phyloP scores from a whole-genome alignment of 176 grass and related monocot genomes.

The Eleusine indica region DNA sequence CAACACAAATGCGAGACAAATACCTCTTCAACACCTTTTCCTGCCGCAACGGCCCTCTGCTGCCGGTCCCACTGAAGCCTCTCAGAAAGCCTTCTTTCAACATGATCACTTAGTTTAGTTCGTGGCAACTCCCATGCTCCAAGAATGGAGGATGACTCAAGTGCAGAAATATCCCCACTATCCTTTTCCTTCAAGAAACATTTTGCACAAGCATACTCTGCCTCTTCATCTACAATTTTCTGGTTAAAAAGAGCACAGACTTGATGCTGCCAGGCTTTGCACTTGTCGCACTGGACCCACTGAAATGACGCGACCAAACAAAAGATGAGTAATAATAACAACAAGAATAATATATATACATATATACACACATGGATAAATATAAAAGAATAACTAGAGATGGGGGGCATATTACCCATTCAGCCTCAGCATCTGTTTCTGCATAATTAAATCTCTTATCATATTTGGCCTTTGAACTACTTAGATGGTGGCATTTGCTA shows the following conservation, averaged over 20 bases:
- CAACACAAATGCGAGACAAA: constrained; percentile 25
- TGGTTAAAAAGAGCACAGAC: constrained; percentile 95
- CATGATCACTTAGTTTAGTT: constrained; percentile 85
- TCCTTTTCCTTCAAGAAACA: constrained; percentile 78
- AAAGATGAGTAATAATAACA: constrained; percentile 33
- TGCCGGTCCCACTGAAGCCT: constrained; percentile 66
- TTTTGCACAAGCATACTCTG: constrained; percentile 80
- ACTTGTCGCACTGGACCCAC: constrained; percentile 95
- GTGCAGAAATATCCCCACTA: constrained; percentile 42
- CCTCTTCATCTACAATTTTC: constrained; percentile 61
- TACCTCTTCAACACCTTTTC: constrained; percentile 82
- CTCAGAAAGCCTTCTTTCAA: constrained; percentile 80
- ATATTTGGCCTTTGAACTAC: constrained; percentile 68
- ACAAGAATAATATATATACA: not conserved
- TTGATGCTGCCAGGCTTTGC: constrained; percentile 94
- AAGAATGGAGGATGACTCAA: constrained; percentile 53
- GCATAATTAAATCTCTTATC: constrained; percentile 70
- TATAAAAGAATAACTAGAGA: constrained; percentile 21
- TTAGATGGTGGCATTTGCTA: constrained; percentile 78
- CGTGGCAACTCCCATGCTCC: constrained; percentile 72
- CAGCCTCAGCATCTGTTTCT: constrained; percentile 92
- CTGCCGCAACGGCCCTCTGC: constrained; percentile 59
- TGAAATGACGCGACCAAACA: constrained; percentile 53
- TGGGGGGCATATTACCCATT: constrained; percentile 69
- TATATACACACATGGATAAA: not conserved